A percentile compares a stretch with the other conserved stretches of the same genome.
Evolutionary conservation across 441 rosid genomes (phyloP).

Genomic region (Jatropha multifida): DNA sequence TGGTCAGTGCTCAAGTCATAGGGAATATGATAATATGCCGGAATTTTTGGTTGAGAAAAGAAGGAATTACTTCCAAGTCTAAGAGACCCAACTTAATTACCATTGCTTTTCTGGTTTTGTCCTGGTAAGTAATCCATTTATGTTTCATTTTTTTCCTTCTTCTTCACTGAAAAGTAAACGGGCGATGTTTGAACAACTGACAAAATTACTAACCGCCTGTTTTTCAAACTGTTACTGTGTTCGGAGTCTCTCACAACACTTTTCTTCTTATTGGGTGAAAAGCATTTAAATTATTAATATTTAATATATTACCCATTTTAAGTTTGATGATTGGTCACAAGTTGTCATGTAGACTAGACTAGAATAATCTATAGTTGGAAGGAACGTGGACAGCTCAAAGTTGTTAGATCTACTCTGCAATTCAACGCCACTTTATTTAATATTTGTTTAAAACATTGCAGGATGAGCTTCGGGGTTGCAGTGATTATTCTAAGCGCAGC

Average conservation of each 20-base stretch:
- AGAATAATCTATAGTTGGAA: background rate
- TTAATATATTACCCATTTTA: no score
- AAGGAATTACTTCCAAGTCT: constrained; percentile 24
- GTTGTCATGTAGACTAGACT: background rate
- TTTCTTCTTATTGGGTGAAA: no score
- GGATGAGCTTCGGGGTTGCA: constrained; percentile 64
- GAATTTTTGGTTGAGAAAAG: constrained; percentile 27
- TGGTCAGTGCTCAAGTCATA: constrained; percentile 48
- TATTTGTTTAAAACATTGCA: constrained; percentile 17
- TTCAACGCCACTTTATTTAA: constrained; percentile 16
- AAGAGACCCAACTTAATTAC: constrained; percentile 29
- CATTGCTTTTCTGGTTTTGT: constrained; percentile 41
- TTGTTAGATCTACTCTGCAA: background rate
- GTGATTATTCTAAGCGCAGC: constrained; percentile 48
- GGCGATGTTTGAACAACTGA: no score
- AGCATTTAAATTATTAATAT: no score
- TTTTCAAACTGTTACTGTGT: no score
- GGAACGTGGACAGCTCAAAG: constrained; percentile 26
- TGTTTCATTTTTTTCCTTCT: background rate
- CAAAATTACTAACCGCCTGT: no score
- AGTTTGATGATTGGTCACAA: background rate
- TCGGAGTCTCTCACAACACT: no score
- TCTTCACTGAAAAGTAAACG: background rate
- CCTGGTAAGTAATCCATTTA: constrained; percentile 50
- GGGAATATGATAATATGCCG: constrained; percentile 47